phyloP scores from a whole-genome alignment of 768 basidiomycete species.

The Amanita polypyramis region DNA sequence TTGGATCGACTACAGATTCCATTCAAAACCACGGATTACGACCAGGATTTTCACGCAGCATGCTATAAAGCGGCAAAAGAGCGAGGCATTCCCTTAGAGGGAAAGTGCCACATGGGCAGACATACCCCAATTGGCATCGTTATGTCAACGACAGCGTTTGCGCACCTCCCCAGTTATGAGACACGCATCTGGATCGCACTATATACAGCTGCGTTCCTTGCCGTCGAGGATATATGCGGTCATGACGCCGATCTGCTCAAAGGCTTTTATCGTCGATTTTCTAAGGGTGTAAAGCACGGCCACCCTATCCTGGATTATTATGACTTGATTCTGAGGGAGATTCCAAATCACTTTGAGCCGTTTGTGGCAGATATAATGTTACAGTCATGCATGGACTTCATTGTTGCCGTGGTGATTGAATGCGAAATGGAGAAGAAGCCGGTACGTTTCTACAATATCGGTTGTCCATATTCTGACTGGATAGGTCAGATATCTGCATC shows the following conservation, averaged over 20 bases:
- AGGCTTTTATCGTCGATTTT: constrained; percentile 24
- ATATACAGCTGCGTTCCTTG: constrained; percentile 26
- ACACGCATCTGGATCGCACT: constrained; percentile 26
- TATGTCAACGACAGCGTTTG: constrained; percentile 18
- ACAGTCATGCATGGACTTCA: constrained; percentile 23
- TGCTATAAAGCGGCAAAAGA: constrained; percentile 15
- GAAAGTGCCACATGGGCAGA: constrained; percentile 13
- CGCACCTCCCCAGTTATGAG: constrained; percentile 19
- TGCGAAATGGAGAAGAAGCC: constrained; percentile 3
- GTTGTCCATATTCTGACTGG: not conserved
- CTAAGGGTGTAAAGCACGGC: constrained; percentile 17
- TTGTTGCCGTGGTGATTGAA: constrained; percentile 18
- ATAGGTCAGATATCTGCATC: not conserved
- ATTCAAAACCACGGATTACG: not conserved
- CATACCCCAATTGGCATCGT: constrained; percentile 21
- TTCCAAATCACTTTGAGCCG: constrained; percentile 17
- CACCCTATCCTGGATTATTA: constrained; percentile 22
- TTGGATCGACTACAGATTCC: not conserved
- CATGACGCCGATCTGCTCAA: constrained; percentile 17
- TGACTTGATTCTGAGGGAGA: constrained; percentile 20
- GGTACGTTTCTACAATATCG: not conserved
- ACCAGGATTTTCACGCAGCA: constrained; percentile 9
- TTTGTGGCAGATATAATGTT: constrained; percentile 25
- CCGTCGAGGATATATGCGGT: constrained; percentile 24
- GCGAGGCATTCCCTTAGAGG: constrained; percentile 18